phyloP scores from a whole-genome alignment of 2,329 filamentous ascomycete genomes.

The Paraphoma sp. region DNA sequence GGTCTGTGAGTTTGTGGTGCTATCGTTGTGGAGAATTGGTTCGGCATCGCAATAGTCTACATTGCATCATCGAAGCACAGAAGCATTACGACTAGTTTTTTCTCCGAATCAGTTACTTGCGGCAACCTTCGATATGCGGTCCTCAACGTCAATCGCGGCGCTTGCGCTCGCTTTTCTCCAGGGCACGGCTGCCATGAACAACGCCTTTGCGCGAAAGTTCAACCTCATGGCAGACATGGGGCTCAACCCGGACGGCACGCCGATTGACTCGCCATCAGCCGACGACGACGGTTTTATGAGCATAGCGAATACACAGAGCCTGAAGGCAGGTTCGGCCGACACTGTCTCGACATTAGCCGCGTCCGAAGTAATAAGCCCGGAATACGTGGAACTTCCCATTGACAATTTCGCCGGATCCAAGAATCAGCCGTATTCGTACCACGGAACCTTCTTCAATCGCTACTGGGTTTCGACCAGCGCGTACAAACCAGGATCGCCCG shows the following conservation, averaged over 20 bases:
- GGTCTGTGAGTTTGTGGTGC: background rate
- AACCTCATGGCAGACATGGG: slow-evolving; percentile 41
- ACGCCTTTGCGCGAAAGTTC: slow-evolving; percentile 28
- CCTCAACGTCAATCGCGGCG: slow-evolving; percentile 24
- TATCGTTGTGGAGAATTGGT: background rate
- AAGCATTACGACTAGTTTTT: background rate
- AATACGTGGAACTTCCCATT: slow-evolving; percentile 46
- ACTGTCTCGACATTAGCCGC: background rate
- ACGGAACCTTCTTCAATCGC: slow-evolving; percentile 44
- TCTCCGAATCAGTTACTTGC: background rate
- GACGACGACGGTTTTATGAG: background rate
- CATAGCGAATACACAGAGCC: slow-evolving; percentile 6
- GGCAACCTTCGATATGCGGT: slow-evolving; percentile 28
- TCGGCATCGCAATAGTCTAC: background rate
- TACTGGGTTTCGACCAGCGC: slow-evolving; percentile 44
- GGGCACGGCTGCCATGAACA: slow-evolving; percentile 25
- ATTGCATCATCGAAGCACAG: background rate
- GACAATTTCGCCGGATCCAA: slow-evolving; percentile 44
- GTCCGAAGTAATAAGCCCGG: slow-evolving; percentile 27
- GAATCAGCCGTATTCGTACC: slow-evolving; percentile 18
- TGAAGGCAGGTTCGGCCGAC: slow-evolving; percentile 10
- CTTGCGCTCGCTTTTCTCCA: slow-evolving; percentile 35
- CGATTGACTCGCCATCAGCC: slow-evolving; percentile 19
- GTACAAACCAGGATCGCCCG: slow-evolving; percentile 46
- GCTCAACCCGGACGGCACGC: slow-evolving; percentile 38